phyloP scores from a whole-genome alignment of 2,329 filamentous ascomycete species.

The Aureobasidium sp. region DNA sequence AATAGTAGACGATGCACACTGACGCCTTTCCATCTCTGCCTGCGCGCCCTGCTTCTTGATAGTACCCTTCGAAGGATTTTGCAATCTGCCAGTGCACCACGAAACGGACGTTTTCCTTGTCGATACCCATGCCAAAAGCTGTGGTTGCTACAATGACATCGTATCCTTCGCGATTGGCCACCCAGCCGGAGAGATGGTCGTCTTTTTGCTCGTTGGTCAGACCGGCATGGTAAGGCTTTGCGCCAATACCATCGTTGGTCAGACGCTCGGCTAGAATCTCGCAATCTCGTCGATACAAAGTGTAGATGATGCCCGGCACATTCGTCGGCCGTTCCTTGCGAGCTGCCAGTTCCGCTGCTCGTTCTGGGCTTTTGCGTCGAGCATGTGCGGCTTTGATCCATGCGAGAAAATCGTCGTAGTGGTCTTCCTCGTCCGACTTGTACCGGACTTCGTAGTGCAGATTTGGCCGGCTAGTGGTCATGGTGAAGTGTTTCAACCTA shows the following conservation, averaged over 20 bases:
- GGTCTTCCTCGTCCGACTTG: constrained; percentile 67
- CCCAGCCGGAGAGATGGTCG: constrained; percentile 64
- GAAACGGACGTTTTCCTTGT: constrained; percentile 90
- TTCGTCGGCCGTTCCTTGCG: constrained; percentile 49
- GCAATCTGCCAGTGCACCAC: constrained; percentile 92
- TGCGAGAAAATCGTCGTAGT: constrained; percentile 57
- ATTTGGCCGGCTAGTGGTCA: constrained; percentile 76
- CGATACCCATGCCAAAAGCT: constrained; percentile 96
- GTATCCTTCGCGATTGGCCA: constrained; percentile 57
- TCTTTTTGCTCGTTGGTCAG: constrained; percentile 61
- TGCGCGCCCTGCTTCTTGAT: constrained; percentile 89
- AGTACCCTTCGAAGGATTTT: constrained; percentile 92
- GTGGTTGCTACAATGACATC: constrained; percentile 84
- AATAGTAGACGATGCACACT: constrained; percentile 86
- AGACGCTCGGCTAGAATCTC: constrained; percentile 62
- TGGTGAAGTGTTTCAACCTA: constrained; percentile 67
- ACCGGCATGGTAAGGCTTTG: constrained; percentile 66
- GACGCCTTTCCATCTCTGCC: constrained; percentile 84
- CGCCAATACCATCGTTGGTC: constrained; percentile 62
- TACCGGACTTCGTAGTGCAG: constrained; percentile 87
- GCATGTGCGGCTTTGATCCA: constrained; percentile 72
- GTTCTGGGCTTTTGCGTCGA: constrained; percentile 54
- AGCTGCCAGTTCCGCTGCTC: constrained; percentile 52
- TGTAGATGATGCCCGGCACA: constrained; percentile 74
- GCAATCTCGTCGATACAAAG: constrained; percentile 66